Evolutionary conservation across 2,329 filamentous ascomycete genomes (phyloP).

Genomic region (Teratosphaeria nubilosa): DNA sequence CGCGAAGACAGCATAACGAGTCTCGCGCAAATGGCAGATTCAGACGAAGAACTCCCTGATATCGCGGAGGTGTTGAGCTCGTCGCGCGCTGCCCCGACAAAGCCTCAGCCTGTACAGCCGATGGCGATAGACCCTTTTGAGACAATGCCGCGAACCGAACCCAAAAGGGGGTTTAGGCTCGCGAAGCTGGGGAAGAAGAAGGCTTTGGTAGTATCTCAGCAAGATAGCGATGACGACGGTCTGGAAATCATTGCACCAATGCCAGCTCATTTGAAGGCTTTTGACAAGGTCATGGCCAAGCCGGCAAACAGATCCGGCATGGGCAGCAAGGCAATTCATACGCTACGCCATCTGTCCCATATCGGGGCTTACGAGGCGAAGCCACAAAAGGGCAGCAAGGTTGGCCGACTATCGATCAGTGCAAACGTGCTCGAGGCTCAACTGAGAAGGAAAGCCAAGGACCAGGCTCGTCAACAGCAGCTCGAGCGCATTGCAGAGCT

Average conservation of each 20-base stretch:
- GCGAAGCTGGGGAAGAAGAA: conserved; percentile 27
- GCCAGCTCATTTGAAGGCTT: conserved; percentile 18
- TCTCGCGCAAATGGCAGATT: conserved; percentile 14
- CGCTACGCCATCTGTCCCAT: conserved; percentile 25
- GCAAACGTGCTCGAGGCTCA: conserved; percentile 57
- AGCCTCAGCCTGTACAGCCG: background rate
- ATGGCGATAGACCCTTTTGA: background rate
- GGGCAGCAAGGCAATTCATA: conserved; percentile 24
- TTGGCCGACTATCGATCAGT: conserved; percentile 56
- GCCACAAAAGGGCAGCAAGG: conserved; percentile 37
- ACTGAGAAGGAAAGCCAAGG: conserved; percentile 61
- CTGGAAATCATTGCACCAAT: conserved; percentile 51
- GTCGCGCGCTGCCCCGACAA: background rate
- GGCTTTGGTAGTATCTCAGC: conserved; percentile 2
- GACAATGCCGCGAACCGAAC: background rate
- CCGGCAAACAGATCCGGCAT: conserved; percentile 5
- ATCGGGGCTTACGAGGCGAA: conserved; percentile 23
- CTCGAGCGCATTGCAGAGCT: conserved; percentile 68
- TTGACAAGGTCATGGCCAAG: conserved; percentile 28
- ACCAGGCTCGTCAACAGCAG: conserved; percentile 70
- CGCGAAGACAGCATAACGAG: conserved; percentile 20
- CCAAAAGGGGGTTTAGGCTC: conserved; percentile 16
- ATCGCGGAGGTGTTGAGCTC: conserved; percentile 20
- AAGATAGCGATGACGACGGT: conserved; percentile 39
- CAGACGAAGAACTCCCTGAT: conserved; percentile 19